Evolutionary conservation across 768 basidiomycete genomes (phyloP).

Genomic region (Naematelia encephala): DNA sequence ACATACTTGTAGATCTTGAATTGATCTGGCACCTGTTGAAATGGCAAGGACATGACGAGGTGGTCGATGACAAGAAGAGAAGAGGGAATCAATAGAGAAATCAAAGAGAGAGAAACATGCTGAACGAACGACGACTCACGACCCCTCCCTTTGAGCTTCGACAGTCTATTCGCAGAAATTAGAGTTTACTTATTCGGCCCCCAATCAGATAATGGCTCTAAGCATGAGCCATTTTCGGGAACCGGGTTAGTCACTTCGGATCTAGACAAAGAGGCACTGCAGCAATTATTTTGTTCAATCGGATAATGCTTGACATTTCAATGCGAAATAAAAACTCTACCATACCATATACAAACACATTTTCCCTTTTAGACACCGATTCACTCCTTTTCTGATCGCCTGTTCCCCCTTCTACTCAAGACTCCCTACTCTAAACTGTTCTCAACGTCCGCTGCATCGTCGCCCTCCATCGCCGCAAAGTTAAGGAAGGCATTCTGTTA

Average conservation of each 20-base stretch:
- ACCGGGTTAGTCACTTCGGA: not conserved
- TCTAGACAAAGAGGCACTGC: not conserved
- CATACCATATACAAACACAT: not conserved
- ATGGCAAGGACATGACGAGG: not conserved
- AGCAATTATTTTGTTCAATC: too few relatives aligned
- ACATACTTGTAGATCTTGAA: not conserved
- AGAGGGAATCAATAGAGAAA: too few relatives aligned
- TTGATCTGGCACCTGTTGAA: not conserved
- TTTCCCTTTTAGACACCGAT: not conserved
- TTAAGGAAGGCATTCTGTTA: conserved; percentile 70
- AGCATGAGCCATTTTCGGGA: not conserved
- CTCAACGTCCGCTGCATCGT: conserved; percentile 93
- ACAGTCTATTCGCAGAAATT: not conserved
- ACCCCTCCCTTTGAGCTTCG: too few relatives aligned
- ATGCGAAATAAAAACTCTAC: not conserved
- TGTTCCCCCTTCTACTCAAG: too few relatives aligned
- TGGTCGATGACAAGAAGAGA: too few relatives aligned
- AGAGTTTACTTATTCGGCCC: not conserved
- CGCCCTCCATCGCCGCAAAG: conserved; percentile 87
- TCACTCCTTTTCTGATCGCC: too few relatives aligned
- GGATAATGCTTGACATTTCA: too few relatives aligned
- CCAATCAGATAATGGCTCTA: not conserved
- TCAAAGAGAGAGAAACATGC: too few relatives aligned
- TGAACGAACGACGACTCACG: too few relatives aligned
- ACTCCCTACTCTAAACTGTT: conserved; percentile 83